Conservation (phyloP, 225 moss, liverwort and hornwort species). For the Polytrichum formosum region DNA sequence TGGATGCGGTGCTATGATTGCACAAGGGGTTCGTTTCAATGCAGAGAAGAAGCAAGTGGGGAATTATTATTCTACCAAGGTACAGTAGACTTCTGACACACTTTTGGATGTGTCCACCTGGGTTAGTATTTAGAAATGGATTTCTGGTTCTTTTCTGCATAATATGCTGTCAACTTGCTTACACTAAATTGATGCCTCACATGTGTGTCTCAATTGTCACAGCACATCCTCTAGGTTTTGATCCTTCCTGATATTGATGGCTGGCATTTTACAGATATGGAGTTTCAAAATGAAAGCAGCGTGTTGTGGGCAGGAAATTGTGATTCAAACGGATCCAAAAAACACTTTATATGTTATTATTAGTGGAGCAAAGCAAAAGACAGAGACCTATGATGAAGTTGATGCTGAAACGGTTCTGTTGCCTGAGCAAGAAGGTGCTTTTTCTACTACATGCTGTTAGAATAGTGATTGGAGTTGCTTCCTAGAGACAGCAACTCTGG, state of each 20-base stretch:
- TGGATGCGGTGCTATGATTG: conserved; percentile 93
- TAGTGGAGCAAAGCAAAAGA: conserved; percentile 90
- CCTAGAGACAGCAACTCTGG: background rate
- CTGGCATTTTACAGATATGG: conserved; percentile 72
- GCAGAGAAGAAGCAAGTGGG: conserved; percentile 99
- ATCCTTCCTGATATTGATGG: background rate
- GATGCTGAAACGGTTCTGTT: conserved; percentile 87
- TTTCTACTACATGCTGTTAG: background rate
- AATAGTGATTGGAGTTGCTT: background rate
- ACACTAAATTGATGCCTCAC: no score
- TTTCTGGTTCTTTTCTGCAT: no score
- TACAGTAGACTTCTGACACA: conserved; percentile 9
- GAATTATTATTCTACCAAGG: conserved; percentile 96
- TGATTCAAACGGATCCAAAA: conserved; percentile 95
- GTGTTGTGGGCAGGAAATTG: conserved; percentile 94
- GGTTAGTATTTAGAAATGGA: no score
- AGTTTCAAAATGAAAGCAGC: conserved; percentile 99
- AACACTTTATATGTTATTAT: conserved; percentile 87
- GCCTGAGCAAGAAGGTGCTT: conserved; percentile 74
- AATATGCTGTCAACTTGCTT: no score
- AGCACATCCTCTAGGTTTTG: no score
- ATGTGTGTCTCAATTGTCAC: no score
- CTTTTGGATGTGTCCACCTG: background rate
- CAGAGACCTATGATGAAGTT: conserved; percentile 90
- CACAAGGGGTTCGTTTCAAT: conserved; percentile 97